Percentiles rank a stretch among this genome's conserved stretches.
Evolutionary conservation across 2,329 filamentous ascomycete species (phyloP).

Genomic region (Knufia fluminis): DNA sequence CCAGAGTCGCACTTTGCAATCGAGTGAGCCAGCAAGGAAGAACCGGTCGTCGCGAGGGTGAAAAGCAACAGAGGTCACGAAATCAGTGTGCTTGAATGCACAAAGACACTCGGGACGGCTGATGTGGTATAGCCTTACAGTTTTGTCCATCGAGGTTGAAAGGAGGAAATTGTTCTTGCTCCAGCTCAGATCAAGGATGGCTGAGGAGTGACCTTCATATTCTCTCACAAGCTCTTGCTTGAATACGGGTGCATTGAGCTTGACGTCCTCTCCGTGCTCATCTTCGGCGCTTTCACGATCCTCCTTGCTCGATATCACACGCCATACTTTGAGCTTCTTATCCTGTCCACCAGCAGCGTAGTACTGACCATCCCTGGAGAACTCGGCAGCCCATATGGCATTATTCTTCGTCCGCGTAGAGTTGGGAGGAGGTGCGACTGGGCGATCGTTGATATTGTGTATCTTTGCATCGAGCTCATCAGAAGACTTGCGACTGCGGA

Average conservation of each 20-base stretch:
- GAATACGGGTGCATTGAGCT: constrained; percentile 84
- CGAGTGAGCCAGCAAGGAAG: constrained; percentile 86
- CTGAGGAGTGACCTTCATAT: constrained; percentile 73
- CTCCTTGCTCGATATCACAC: constrained; percentile 71
- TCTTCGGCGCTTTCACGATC: constrained; percentile 64
- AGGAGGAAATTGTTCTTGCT: constrained; percentile 96
- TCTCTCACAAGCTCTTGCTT: constrained; percentile 66
- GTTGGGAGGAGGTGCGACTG: constrained; percentile 20
- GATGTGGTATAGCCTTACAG: constrained; percentile 87
- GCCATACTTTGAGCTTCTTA: constrained; percentile 75
- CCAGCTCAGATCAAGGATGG: constrained; percentile 89
- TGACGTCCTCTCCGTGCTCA: constrained; percentile 45
- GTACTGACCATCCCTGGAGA: constrained; percentile 84
- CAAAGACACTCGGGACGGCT: constrained; percentile 78
- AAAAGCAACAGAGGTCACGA: constrained; percentile 89
- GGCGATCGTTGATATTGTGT: constrained; percentile 18
- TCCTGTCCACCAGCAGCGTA: constrained; percentile 90
- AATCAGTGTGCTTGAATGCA: constrained; percentile 88
- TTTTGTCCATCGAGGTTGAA: constrained; percentile 97
- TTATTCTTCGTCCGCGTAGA: constrained; percentile 36
- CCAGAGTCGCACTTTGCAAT: constrained; percentile 82
- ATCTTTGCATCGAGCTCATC: constrained; percentile 24
- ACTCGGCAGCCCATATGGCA: constrained; percentile 86
- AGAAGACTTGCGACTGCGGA: constrained; percentile 28
- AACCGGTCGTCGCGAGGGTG: constrained; percentile 93